Base-by-base conservation (phyloP, 1,284 basidiomycete genomes). In the Cryptococcus depauperatus region DNA sequence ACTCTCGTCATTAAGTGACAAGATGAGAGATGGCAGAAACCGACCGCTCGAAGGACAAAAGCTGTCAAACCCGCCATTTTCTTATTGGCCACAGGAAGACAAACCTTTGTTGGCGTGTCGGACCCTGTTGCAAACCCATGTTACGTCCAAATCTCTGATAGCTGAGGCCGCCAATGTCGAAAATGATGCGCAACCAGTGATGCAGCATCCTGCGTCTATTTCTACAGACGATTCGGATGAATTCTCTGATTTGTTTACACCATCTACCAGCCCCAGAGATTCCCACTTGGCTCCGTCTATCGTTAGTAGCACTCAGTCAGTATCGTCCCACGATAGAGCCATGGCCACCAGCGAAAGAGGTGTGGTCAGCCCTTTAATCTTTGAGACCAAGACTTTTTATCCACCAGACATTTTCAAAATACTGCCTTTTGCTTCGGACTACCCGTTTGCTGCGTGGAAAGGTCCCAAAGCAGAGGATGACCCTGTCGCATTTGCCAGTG, bases 371-470 rank as follows among this genome's bases (percentile, higher is more conserved):
- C 42, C 41, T 19, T 37, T 40, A 1, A 37, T 34, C 21, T 30
- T 29, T 14, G 41, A 34, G 40, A 47, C 48, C 41, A 47, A 33
- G 32, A 34, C 49, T 4, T 58, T 55, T 37, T 19, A 21, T 2
- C 32, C 53, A 1, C 55, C 59, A 10, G 50, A 47, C 33, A 48
- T 58, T 2, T 43, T 49, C n/a, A 55, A 61, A 30, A 52, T 61
- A 0, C 38, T 63, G 10, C 57, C 57, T 10, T 58, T 56, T 40
- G 55, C 52, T 1, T 29, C 43, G 4, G 47, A 42, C 5, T 35
- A 44, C 5, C 57, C 58, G 2, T 59, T 58, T 37, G 39, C 55
- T 5, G 53, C 58, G 1, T 64, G 61, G 59, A 45, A 22, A 25
- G 47, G 14, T 30, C 39, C 46, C 18, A 30, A 34, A 13, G 28